Base-by-base conservation (phyloP, 2,329 filamentous ascomycete species). In the Juglanconis juglandina region DNA sequence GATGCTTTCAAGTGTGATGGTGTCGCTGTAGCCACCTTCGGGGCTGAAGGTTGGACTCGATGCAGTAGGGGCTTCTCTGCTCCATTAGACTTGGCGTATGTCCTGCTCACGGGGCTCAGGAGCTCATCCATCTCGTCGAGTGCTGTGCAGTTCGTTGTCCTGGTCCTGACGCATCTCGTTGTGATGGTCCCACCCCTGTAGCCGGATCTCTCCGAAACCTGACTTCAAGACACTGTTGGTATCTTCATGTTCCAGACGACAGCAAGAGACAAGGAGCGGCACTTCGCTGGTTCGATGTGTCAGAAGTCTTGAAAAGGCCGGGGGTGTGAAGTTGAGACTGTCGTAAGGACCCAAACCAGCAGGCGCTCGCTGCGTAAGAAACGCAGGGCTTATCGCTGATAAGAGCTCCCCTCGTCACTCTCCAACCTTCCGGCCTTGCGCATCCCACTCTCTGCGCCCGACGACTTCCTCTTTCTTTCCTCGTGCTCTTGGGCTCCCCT, bases 31-130 rank as follows among this genome's bases (percentile, higher is more conserved):
- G 14, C 32, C 35, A 53, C 52, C 51, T 65, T 58, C 13, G 17
- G 24, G 44, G 63, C 14, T 32, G 63, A 42, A 39, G 69, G 59
- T 35, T 69, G 72, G n/a, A 75, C 70, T 48, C 77, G 69, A 51
- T 72, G 73, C 8, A 79, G 68, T 24, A 79, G 67, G 13, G 74
- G 69, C 47, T 77, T 73, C 9, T 75, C 67, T 33, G 30, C n/a
- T 72, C 68, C 50, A 66, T 73, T 44, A 70, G 66, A 56, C 77
- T 77, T 50, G n/a, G 73, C 75, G 65, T 84, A 81, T 2, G 77
- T 79, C 52, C 78, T 81, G 75, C 79, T 83, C 65, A 85, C 75
- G 1, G 79, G 82, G 9, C 76, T 83, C 60, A 87, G 72, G 33
- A 87, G 72, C 34, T 78, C 78, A 59, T 85, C 83, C 85, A 87